Evolutionary conservation across 163 green algal genomes (phyloP).

Genomic region (Chlamydomonas reinhardtii): DNA sequence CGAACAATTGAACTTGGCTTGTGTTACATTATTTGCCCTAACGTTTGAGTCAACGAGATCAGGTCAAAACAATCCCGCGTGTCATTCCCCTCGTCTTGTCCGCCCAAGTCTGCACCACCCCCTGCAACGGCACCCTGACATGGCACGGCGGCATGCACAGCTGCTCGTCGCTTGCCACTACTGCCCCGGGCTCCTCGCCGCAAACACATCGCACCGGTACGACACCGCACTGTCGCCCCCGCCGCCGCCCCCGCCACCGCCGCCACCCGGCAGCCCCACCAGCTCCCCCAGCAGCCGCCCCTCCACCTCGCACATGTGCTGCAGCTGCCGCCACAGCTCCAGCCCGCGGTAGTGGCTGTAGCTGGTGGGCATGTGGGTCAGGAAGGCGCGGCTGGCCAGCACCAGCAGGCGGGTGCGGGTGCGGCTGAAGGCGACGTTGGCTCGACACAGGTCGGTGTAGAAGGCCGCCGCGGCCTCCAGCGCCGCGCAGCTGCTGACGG

Average conservation of each 20-base stretch:
- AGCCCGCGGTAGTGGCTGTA: slow-evolving; percentile 6
- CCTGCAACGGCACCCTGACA: no score
- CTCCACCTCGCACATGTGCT: background rate
- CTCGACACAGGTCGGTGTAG: slow-evolving; percentile 21
- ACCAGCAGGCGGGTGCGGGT: slow-evolving; percentile 24
- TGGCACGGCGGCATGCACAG: no score
- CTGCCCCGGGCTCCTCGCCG: no score
- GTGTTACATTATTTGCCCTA: no score
- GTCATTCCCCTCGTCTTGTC: no score
- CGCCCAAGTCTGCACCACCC: no score
- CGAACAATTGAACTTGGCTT: no score
- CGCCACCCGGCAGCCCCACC: background rate
- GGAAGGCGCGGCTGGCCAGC: background rate
- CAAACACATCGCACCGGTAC: slow-evolving; percentile 1
- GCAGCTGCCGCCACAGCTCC: slow-evolving; percentile 29
- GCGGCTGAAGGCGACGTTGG: slow-evolving; percentile 45
- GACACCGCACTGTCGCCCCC: background rate
- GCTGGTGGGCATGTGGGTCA: background rate
- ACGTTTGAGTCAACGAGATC: no score
- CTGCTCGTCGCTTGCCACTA: no score
- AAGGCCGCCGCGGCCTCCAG: slow-evolving; percentile 8
- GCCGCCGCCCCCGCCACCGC: background rate
- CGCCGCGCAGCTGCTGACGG: background rate
- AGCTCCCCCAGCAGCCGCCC: background rate
- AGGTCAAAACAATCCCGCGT: no score